Evolutionary conservation across 192 early-diverging fungal species (phyloP).

Genomic region (Backusella circina): DNA sequence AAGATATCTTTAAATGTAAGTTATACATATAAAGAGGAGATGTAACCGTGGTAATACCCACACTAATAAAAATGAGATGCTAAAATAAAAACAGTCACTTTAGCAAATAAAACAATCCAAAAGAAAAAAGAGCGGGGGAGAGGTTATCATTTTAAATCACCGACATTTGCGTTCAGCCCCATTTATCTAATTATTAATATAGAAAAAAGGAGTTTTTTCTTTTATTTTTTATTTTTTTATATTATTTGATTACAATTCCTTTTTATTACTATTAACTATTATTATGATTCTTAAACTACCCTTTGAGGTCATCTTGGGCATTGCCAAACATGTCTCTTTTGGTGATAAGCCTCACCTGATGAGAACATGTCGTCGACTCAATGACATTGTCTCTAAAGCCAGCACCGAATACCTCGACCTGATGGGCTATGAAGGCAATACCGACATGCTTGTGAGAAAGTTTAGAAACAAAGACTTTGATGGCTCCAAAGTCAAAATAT

Average conservation of each 20-base stretch:
- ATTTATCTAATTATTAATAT: not conserved
- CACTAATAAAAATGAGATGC: not conserved
- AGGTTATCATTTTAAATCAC: not conserved
- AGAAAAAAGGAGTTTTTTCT: not conserved
- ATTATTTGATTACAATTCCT: too few species aligned
- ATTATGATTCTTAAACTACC: not conserved
- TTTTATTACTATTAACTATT: too few species aligned
- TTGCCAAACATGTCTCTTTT: not conserved
- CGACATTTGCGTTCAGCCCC: not conserved
- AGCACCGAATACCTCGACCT: not conserved
- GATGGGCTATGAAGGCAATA: not conserved
- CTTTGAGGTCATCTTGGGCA: not conserved
- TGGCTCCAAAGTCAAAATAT: not conserved
- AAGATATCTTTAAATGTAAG: not conserved
- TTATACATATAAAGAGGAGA: not conserved
- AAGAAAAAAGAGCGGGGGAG: not conserved
- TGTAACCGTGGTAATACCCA: not conserved
- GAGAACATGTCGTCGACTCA: not conserved
- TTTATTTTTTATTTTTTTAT: not conserved
- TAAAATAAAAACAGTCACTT: not conserved
- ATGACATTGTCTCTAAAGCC: not conserved
- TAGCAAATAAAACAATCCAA: not conserved
- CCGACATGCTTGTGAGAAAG: not conserved
- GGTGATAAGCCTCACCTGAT: not conserved
- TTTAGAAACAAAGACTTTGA: not conserved